Evolutionary conservation across 2,329 filamentous ascomycete species (phyloP), one percentile per base, ranked within the genome.

Genomic region (Colletotrichum navitas): DNA sequence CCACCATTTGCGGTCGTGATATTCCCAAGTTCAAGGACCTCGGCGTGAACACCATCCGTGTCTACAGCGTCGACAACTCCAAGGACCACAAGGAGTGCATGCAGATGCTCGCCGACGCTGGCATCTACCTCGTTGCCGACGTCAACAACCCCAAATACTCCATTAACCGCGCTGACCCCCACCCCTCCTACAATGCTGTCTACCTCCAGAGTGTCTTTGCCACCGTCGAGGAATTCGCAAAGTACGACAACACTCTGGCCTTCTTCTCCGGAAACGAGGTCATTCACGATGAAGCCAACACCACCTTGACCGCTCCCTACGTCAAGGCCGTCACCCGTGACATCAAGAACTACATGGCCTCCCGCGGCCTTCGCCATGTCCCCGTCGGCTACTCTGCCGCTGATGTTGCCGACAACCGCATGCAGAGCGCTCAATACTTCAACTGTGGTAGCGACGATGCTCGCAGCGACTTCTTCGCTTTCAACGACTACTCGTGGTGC

Each of bases 41-140:
- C 62, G 94, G 94, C 60, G 85, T 97, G 83, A 98, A 98, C 87
- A 94, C 94, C 34, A 87, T 98, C 79, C 94, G 95, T 82, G 93
- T 97, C 73, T 98, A 97, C 88, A 94, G 92, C 21, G 91, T 97
- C 76, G 95, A 98, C 86, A 97, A 97, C 88, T 91, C 91, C 62
- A 84, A 86, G 76, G 65, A 71, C 64, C 95, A 98, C 84, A 91
- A 95, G 77, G 88, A 90, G 74, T 98, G 95, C 86, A 98, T 98
- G 95, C 85, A 87, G 72, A 86, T 88, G 56, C 87, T 97, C 73
- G 91, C 90, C 63, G 92, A 93, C 77, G 94, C 94, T 74, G 93
- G 93, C 77, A 97, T 97, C 86, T 97, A 97, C 86, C 89, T 97
- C 64, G 93, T 97, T 47, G 87, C 97, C 63, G 94, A 97, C 78